phyloP scores from a whole-genome alignment of 257 asterid genomes.

The Primulina tabacum region DNA sequence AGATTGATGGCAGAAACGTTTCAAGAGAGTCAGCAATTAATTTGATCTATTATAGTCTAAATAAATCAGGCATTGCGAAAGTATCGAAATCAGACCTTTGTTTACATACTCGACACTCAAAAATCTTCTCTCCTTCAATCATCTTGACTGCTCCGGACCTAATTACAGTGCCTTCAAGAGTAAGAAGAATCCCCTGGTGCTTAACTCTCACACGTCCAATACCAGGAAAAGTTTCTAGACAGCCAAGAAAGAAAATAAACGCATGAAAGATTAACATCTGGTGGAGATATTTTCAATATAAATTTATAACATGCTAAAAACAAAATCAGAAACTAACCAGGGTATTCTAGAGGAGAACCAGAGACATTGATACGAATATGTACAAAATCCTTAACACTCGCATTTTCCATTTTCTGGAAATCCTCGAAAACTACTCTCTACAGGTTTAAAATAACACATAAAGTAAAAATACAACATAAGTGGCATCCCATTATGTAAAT shows the following conservation, averaged over 20 bases:
- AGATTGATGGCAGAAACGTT: conserved; percentile 13
- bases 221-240: conserved; percentile 87
- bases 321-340: conserved; percentile 52
- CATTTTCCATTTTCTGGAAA: conserved; percentile 47
- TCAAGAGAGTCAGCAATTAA: conserved; percentile 1
- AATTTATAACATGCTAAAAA: conserved; percentile 4
- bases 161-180: conserved; percentile 92
- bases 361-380: conserved; percentile 75
- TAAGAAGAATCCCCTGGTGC: conserved; percentile 89
- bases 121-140: conserved; percentile 93
- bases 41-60: conserved; percentile 7
- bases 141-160: conserved; percentile 94
- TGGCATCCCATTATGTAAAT: not conserved
- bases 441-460: conserved; percentile 26
- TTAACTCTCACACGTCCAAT: conserved; percentile 89
- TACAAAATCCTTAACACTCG: conserved; percentile 63
- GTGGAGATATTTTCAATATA: not conserved
- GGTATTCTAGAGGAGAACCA: conserved; percentile 96
- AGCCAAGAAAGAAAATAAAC: conserved; percentile 12
- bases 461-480: not conserved
- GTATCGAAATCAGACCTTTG: conserved; percentile 56
- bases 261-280: conserved; percentile 10
- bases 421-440: conserved; percentile 72
- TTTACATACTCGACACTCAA: conserved; percentile 80
- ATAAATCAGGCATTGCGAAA: conserved; percentile 22